Evolutionary conservation across 2,329 filamentous ascomycete species (phyloP).

Genomic region (Phaeosphaeria sp.): DNA sequence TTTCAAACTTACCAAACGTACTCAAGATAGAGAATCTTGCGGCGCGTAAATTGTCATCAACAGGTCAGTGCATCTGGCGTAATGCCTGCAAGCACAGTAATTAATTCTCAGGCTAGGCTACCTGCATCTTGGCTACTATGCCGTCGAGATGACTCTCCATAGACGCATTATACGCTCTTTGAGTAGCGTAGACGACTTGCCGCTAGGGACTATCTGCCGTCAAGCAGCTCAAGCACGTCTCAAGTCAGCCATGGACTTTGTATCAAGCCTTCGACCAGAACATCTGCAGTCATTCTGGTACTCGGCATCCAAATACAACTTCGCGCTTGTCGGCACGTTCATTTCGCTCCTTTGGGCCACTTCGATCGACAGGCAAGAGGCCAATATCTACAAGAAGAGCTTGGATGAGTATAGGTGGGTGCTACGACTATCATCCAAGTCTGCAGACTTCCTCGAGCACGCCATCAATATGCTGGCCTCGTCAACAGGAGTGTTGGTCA

Average conservation of each 20-base stretch:
- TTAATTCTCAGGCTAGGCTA: slow-evolving; percentile 38
- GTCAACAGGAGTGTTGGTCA: slow-evolving; percentile 30
- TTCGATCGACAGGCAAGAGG: slow-evolving; percentile 41
- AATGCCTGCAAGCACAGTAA: background rate
- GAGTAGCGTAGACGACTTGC: slow-evolving; percentile 32
- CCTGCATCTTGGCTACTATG: slow-evolving; percentile 55
- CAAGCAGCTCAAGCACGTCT: slow-evolving; percentile 53
- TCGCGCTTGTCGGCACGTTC: slow-evolving; percentile 52
- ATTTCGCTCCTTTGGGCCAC: slow-evolving; percentile 50
- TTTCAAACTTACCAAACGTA: slow-evolving; percentile 54
- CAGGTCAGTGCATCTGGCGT: slow-evolving; percentile 21
- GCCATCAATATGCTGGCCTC: slow-evolving; percentile 38
- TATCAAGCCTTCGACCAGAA: slow-evolving; percentile 53
- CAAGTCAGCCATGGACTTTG: slow-evolving; percentile 53
- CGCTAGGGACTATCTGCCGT: slow-evolving; percentile 49
- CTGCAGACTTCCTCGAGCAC: slow-evolving; percentile 53
- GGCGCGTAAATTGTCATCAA: slow-evolving; percentile 39
- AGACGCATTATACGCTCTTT: slow-evolving; percentile 51
- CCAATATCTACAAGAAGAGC: slow-evolving; percentile 43
- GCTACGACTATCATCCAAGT: slow-evolving; percentile 51
- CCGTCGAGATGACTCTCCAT: slow-evolving; percentile 55
- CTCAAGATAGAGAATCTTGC: slow-evolving; percentile 57
- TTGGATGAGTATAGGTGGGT: slow-evolving; percentile 53
- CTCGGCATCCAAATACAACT: slow-evolving; percentile 52
- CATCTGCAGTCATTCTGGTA: slow-evolving; percentile 59